Conservation (phyloP, 768 basidiomycete genomes). For the Tulasnella sp. region DNA sequence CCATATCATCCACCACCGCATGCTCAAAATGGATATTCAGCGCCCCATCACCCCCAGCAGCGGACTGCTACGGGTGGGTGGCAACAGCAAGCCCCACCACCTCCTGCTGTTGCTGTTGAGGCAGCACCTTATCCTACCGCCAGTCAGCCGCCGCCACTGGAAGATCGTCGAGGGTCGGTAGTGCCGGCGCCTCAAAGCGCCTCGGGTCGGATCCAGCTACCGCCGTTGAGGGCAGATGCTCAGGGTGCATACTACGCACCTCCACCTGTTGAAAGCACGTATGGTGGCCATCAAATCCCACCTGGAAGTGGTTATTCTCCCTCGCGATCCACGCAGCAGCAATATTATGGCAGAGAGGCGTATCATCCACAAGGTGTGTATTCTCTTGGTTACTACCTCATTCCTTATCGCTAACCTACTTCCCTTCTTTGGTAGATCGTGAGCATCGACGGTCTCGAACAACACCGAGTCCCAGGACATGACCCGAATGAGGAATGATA, state of each 20-base stretch:
- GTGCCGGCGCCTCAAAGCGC: conserved; percentile 19
- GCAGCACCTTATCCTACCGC: not conserved
- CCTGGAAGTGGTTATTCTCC: conserved; percentile 1
- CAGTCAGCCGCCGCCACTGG: not conserved
- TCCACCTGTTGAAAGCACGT: not conserved
- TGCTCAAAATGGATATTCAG: not conserved
- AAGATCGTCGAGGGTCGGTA: conserved; percentile 4
- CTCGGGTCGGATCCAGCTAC: conserved; percentile 44
- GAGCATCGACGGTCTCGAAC: too few relatives aligned
- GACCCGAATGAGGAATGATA: not conserved
- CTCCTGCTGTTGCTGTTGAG: not conserved
- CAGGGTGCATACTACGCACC: conserved; percentile 17
- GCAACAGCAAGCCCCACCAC: not conserved
- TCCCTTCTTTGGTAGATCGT: too few relatives aligned
- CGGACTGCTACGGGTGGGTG: not conserved
- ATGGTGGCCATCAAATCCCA: not conserved
- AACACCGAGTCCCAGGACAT: too few relatives aligned
- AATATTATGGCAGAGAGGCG: conserved; percentile 22
- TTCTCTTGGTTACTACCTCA: not conserved
- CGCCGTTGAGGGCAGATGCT: conserved; percentile 35
- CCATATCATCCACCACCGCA: conserved; percentile 8
- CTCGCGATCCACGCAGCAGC: conserved; percentile 17
- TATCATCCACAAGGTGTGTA: conserved; percentile 20
- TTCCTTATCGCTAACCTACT: not conserved
- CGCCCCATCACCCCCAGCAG: conserved; percentile 10